Percentiles rank a stretch among this genome's conserved stretches.
phyloP scores from a whole-genome alignment of 139 green algal genomes.

The Zygnema circumcarinatum region DNA sequence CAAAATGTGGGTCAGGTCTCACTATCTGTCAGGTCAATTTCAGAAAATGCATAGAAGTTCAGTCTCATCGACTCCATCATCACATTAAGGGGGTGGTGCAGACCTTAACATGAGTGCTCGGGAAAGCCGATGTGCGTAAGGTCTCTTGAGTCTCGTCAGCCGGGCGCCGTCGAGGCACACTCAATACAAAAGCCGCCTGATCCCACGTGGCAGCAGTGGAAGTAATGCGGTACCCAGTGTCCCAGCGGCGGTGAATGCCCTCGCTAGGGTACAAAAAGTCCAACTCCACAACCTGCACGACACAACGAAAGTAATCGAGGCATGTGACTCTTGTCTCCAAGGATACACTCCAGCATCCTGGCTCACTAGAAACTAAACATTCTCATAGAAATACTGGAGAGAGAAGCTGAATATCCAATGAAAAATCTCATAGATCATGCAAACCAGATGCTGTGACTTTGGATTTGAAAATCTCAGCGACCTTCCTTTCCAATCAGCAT shows the following conservation, averaged over 20 bases:
- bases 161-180: conserved; percentile 81
- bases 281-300: conserved; percentile 94
- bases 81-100: conserved; percentile 7
- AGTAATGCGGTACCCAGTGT: conserved; percentile 95
- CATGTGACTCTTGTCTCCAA: no score
- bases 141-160: conserved; percentile 98
- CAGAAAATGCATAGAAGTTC: no score
- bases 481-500: no score
- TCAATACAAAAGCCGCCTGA: conserved; percentile 86
- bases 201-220: conserved; percentile 93
- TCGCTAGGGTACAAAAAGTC: conserved; percentile 99
- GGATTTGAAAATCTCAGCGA: no score
- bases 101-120: conserved; percentile 92
- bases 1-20: conserved; percentile 11
- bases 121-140: conserved; percentile 93
- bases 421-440: no score
- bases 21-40: conserved; percentile 18
- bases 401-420: neutral
- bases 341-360: no score
- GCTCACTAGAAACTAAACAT: conserved; percentile 18
- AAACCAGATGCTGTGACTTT: no score
- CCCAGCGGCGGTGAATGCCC: conserved; percentile 96
- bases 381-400: neutral
- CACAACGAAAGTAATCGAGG: no score
- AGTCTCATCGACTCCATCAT: no score